Conservation (phyloP, 2,329 filamentous ascomycete species). For the Coniella vitis region DNA sequence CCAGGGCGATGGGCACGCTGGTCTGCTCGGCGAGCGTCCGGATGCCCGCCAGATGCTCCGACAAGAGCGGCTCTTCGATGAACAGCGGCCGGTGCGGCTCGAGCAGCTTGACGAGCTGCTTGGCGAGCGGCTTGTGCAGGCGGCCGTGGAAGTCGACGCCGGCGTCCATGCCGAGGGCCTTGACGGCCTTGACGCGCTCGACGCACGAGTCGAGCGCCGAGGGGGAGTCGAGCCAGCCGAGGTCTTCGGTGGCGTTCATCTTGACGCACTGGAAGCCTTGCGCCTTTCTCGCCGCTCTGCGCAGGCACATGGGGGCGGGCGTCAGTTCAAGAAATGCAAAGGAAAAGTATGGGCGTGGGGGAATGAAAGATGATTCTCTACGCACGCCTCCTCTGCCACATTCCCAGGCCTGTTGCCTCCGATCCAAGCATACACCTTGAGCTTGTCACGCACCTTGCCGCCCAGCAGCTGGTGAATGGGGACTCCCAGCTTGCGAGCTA, state of each 20-base stretch:
- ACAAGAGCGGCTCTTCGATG: constrained; percentile 59
- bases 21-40: constrained; percentile 49
- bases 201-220: constrained; percentile 48
- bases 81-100: constrained; percentile 57
- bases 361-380: too few relatives aligned
- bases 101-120: constrained; percentile 56
- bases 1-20: constrained; percentile 54
- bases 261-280: constrained; percentile 55
- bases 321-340: neutral
- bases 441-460: constrained; percentile 55
- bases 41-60: constrained; percentile 53
- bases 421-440: constrained; percentile 63
- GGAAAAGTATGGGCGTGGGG: too few relatives aligned
- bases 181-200: constrained; percentile 56
- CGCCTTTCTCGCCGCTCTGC: constrained; percentile 41
- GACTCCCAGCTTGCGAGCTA: constrained; percentile 33
- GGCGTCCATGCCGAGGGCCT: constrained; percentile 55
- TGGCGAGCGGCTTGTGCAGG: constrained; percentile 62
- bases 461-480: constrained; percentile 60
- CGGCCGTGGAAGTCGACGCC: constrained; percentile 66
- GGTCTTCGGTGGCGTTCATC: constrained; percentile 63
- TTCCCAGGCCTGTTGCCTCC: constrained; percentile 60
- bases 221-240: constrained; percentile 61
- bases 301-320: neutral
- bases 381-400: constrained; percentile 47